Percentiles rank a stretch among this genome's conserved stretches.
phyloP scores from a whole-genome alignment of 2,329 filamentous ascomycete species.

The Fusarium musae region DNA sequence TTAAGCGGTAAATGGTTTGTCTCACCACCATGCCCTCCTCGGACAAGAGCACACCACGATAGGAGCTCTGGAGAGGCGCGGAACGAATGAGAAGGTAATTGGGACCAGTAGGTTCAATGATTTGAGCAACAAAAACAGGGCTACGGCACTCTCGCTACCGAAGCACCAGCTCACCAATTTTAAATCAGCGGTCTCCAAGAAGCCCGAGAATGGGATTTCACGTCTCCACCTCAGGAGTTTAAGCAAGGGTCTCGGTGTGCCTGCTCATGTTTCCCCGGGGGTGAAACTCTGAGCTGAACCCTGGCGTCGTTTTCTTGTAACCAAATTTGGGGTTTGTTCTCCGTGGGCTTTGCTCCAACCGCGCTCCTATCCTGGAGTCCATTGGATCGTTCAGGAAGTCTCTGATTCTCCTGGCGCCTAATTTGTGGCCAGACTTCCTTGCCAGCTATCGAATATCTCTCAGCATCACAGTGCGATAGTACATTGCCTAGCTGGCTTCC shows the following conservation, averaged over 20 bases:
- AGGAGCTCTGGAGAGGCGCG: not conserved
- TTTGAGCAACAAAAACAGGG: not conserved
- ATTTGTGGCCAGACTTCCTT: not conserved
- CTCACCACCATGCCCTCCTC: constrained; percentile 7
- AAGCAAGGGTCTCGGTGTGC: constrained; percentile 10
- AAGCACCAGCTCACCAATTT: not conserved
- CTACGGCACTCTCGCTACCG: not conserved
- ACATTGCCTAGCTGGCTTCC: not conserved
- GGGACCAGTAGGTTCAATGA: not conserved
- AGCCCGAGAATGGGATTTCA: not conserved
- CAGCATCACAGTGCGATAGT: not conserved
- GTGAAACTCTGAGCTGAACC: constrained; percentile 6
- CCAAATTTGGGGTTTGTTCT: constrained; percentile 7
- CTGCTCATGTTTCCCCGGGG: not conserved
- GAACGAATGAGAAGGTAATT: not conserved
- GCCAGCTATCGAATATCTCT: not conserved
- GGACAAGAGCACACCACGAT: constrained; percentile 13
- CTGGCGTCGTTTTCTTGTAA: constrained; percentile 3
- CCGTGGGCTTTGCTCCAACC: constrained; percentile 2
- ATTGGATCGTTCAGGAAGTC: not conserved
- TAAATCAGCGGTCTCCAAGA: constrained; percentile 8
- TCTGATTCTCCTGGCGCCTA: constrained; percentile 18
- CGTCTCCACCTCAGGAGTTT: not conserved
- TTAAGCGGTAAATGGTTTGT: not conserved
- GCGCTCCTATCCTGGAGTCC: constrained; percentile 2